Conservation (phyloP, 164 flowering plant species). For the Dillenia turbinata region DNA sequence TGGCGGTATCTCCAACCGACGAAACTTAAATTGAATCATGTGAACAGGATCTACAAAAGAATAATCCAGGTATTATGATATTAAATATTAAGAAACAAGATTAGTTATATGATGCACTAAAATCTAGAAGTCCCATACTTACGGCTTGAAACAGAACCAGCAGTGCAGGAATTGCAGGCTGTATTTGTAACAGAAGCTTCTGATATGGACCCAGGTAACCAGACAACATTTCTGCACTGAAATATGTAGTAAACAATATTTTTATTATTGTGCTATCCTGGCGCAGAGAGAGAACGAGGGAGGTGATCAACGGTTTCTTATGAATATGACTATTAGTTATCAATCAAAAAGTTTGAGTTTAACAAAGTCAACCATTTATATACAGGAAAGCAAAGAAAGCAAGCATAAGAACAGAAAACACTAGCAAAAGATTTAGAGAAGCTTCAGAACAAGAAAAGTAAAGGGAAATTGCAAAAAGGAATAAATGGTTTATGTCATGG, state of each 20-base stretch:
- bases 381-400: no score
- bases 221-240: slow-evolving; percentile 92
- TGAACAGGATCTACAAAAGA: slow-evolving; percentile 62
- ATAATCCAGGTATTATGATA: background rate
- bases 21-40: slow-evolving; percentile 84
- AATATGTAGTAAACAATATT: slow-evolving; percentile 7
- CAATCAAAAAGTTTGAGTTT: no score
- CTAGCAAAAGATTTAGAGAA: no score
- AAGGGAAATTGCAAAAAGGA: no score
- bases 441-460: no score
- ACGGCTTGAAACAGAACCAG: slow-evolving; percentile 39
- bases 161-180: slow-evolving; percentile 66
- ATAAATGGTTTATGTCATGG: no score
- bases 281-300: no score
- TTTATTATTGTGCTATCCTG: no score
- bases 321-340: no score
- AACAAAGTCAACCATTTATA: no score
- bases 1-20: slow-evolving; percentile 82
- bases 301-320: no score
- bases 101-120: background rate
- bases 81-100: background rate
- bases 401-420: no score
- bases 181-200: slow-evolving; percentile 75
- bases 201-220: slow-evolving; percentile 90
- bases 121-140: background rate